Base-by-base conservation (phyloP, 2,329 filamentous ascomycete species). In the Diplocarpon rosae region DNA sequence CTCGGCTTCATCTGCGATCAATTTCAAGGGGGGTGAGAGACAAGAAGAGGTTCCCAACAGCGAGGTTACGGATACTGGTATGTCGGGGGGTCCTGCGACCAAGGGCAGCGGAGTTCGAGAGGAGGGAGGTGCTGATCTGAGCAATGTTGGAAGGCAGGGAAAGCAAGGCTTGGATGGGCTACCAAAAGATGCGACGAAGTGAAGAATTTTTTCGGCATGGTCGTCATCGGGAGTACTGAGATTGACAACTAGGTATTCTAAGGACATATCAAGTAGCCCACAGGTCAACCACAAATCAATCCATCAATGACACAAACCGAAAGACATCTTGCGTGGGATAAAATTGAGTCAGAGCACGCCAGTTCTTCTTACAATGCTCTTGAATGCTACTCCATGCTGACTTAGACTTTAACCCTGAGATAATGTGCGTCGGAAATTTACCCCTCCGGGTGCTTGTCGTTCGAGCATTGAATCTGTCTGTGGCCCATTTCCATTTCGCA, bases 1-100 rank as follows among this genome's bases (percentile, higher is more conserved):
- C 62, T 85, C 81, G 0, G 69, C 74, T 90, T 57, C 71, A 71
- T 28, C 75, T 50, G 85, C 68, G 45, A 78, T 85, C 59, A 83
- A 85, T 59, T 77, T 85, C 38, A 81, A 82, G 14, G 17, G 53
- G 15, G 65, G 71, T 43, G 55, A 70, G 1, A 58, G 64, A 15
- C 62, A 73, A 53, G 72, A 67, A 42, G 70, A 73, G 49, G 65
- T 78, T 37, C 74, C 76, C 3, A 70, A 69, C 0, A 70, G 67
- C 32, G 63, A 63, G 15, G 69, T 63, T 2, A 65, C 72, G 11
- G 64, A 69, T 30, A 64, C 69, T 17, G 77, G 76, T 7, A 64
- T 83, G 40, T 35, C 33, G 27, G 68, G 75, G 15, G 77, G 68
- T 46, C 75, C 78, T 3, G 75, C 76, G 4, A 78, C 78, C 32